Evolutionary conservation across 805 yeast species (phyloP).

Genomic region (Candida vartiovaarae): DNA sequence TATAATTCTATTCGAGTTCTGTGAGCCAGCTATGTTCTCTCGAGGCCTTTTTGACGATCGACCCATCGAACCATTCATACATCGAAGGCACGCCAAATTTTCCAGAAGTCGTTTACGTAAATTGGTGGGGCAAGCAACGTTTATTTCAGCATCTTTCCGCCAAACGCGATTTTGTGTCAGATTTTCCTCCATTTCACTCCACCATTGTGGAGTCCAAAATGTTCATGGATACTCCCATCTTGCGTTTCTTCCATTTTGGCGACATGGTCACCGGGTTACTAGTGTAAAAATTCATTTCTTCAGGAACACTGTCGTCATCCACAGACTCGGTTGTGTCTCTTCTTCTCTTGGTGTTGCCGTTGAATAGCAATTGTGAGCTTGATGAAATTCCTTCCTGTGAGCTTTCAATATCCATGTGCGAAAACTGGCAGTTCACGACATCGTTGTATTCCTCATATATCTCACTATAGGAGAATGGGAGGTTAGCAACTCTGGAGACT

Average conservation of each 20-base stretch:
- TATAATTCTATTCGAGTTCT: too few relatives aligned
- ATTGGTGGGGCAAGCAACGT: background rate
- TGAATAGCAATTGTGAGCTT: background rate
- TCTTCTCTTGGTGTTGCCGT: background rate
- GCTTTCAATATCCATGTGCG: slow-evolving; percentile 1
- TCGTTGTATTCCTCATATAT: background rate
- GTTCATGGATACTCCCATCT: slow-evolving; percentile 5
- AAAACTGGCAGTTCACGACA: slow-evolving; percentile 1
- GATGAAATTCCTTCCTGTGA: background rate
- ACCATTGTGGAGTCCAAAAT: background rate
- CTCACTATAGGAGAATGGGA: slow-evolving; percentile 1
- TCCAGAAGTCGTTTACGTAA: background rate
- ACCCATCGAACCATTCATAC: too few relatives aligned
- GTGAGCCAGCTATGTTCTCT: too few relatives aligned
- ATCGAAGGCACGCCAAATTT: background rate
- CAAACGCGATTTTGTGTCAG: too few relatives aligned
- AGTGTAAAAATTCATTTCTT: slow-evolving; percentile 2
- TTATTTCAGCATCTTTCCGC: background rate
- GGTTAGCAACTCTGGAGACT: background rate
- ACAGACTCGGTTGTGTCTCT: background rate
- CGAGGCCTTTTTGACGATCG: too few relatives aligned
- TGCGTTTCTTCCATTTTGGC: slow-evolving; percentile 10
- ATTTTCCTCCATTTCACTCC: background rate
- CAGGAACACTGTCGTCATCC: background rate
- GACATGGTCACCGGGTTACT: slow-evolving; percentile 13